Percentiles rank a stretch among this genome's conserved stretches.
Evolutionary conservation across 495 filamentous ascomycete species (phyloP).

Genomic region (Chaetomium tenue): DNA sequence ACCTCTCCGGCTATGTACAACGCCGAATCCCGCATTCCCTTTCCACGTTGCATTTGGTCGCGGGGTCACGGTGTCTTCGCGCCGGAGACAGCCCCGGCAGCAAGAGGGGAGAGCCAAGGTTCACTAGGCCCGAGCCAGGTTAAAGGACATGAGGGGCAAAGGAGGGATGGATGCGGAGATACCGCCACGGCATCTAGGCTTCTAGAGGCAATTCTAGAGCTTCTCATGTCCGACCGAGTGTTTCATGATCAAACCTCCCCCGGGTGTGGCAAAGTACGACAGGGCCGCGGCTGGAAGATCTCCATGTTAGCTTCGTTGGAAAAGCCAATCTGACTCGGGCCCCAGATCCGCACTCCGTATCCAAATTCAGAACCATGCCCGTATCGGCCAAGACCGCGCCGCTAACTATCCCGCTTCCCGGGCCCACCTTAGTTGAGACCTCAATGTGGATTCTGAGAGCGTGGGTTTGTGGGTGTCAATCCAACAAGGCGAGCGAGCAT

Average conservation of each 20-base stretch:
- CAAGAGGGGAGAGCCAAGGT: no score
- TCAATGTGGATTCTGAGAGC: no score
- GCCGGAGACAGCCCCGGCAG: no score
- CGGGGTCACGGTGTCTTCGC: no score
- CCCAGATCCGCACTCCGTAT: background rate
- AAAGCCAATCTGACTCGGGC: background rate
- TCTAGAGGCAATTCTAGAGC: conserved; percentile 4
- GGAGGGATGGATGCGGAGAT: background rate
- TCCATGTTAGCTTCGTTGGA: background rate
- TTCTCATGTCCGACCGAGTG: background rate
- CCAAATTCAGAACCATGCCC: background rate
- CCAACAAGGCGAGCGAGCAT: no score
- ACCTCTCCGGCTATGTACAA: no score
- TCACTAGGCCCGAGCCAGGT: no score
- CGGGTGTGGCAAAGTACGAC: conserved; percentile 1
- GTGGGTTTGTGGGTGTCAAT: no score
- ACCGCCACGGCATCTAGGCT: background rate
- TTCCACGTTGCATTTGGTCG: no score
- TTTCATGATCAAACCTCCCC: background rate
- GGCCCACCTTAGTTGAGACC: no score
- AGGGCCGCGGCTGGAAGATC: background rate
- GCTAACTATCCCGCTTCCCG: background rate
- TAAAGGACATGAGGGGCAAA: no score
- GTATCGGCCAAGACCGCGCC: background rate
- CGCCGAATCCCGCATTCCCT: no score